Evolutionary conservation across 148 eudicot species (phyloP).

Genomic region (Camellia lanceoleosa): DNA sequence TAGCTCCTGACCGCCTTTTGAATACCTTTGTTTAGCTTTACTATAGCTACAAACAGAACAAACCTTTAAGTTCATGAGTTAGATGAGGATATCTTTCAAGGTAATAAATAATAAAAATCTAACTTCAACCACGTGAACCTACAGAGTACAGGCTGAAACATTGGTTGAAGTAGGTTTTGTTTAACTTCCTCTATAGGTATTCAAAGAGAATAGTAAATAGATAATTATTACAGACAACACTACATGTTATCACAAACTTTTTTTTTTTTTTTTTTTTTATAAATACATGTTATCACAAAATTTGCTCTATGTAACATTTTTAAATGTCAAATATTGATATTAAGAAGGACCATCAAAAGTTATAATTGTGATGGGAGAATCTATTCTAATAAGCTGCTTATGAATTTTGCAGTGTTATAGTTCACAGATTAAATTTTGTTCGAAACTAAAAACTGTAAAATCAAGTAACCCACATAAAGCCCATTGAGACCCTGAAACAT

Average conservation of each 20-base stretch:
- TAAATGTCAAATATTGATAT: not conserved
- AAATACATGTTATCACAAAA: not conserved
- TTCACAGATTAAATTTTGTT: not conserved
- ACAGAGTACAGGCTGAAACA: not conserved
- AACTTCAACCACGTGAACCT: not conserved
- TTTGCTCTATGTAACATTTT: not conserved
- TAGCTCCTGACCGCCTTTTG: conserved; percentile 49
- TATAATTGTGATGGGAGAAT: not conserved
- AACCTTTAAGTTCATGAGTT: not conserved
- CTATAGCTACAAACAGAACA: conserved; percentile 55
- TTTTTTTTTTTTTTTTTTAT: no score
- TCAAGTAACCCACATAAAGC: not conserved
- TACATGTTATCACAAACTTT: not conserved
- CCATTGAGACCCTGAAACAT: no score
- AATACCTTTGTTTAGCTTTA: conserved; percentile 85
- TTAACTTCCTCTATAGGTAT: not conserved
- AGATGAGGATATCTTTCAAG: not conserved
- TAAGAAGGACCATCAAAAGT: not conserved
- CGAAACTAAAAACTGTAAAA: not conserved
- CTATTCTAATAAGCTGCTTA: not conserved
- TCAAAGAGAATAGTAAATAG: not conserved
- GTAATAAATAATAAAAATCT: not conserved
- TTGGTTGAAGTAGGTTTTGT: not conserved
- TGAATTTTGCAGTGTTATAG: not conserved
- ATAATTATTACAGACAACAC: not conserved